Evolutionary conservation across 768 basidiomycete species (phyloP), one percentile per base, ranked within the genome.

Genomic region (Russula abietina): DNA sequence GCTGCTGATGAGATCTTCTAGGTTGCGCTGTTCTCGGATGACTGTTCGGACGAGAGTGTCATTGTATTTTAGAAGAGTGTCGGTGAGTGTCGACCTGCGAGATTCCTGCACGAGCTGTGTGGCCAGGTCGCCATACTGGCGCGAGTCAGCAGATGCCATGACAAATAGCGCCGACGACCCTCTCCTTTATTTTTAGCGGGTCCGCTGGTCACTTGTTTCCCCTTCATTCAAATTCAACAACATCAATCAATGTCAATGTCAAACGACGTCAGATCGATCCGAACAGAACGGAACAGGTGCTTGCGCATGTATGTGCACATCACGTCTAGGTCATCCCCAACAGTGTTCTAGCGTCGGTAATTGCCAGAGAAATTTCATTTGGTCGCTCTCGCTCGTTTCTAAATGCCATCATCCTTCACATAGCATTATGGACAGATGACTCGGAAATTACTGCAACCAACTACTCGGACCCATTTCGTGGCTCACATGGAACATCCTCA

Each of bases 31-130:
- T 73, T 98, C 95, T 67, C 94, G 85, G 70, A 92, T 81, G 73
- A 98, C 81, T 41, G 85, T 82, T 56, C 93, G 87, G 39, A 98
- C 90, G 67, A 93, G 84, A 50, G 83, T 76, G 73, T 94, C 89
- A 75, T 96, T 95, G 80, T 98, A 97, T 70, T 95, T 96, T 65
- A 92, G 80, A 16, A 98, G 80, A 5, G 87, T 86, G 69, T 93
- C 89, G 7, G 89, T 88, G 38, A 86, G 82, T 1, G 86, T 89
- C 1, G 95, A 94, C 28, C 95, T 81, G 19, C 90, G 86, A 12
- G 93, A 86, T 73, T 97, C 93, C 65, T 83, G 81, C 65, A 96
- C 80, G 63, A 98, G 89, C 74, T 92, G 87, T 8, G 90, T 91
- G 7, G 88, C 91, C 67, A 92, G 85, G 76, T 97, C 93, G 67